A percentile compares a stretch with the other conserved stretches of the same genome.
Conservation (phyloP, 106 monocot species). For the Dactylorhiza incarnata region DNA sequence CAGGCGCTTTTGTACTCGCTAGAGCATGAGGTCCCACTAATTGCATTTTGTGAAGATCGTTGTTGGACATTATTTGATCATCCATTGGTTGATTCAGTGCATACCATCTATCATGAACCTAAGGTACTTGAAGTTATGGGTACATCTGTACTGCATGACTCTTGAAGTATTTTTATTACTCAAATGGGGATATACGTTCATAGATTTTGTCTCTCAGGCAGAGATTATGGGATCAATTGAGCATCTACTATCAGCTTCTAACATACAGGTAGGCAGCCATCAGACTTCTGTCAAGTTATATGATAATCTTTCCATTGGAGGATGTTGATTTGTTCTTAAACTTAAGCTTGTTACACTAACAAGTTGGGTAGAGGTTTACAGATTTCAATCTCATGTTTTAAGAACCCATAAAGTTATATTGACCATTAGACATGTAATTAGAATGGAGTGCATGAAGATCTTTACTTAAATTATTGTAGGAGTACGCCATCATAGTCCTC, state of each 20-base stretch:
- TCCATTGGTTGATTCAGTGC: constrained; percentile 71
- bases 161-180: not conserved
- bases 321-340: not conserved
- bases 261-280: constrained; percentile 51
- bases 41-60: constrained; percentile 80
- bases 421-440: too few species aligned
- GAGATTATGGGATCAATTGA: too few species aligned
- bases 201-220: constrained; percentile 38
- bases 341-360: too few species aligned
- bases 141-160: not conserved
- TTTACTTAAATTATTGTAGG: too few species aligned
- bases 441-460: too few species aligned
- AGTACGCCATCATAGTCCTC: too few species aligned
- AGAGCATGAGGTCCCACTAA: constrained; percentile 65
- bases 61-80: constrained; percentile 78
- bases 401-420: too few species aligned
- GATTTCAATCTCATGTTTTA: too few species aligned
- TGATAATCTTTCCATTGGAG: not conserved
- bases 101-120: constrained; percentile 75
- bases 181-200: too few species aligned
- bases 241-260: constrained; percentile 49
- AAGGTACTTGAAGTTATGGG: constrained; percentile 39
- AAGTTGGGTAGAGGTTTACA: too few species aligned
- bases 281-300: not conserved
- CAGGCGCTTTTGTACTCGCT: constrained; percentile 86